A percentile compares a stretch with the other conserved stretches of the same genome.
These are phyloP conservation scores for Chrysoporthe austroafricana DNA, from an alignment of 2,329 filamentous ascomycete species.

Conservation along the genomic window DNA sequence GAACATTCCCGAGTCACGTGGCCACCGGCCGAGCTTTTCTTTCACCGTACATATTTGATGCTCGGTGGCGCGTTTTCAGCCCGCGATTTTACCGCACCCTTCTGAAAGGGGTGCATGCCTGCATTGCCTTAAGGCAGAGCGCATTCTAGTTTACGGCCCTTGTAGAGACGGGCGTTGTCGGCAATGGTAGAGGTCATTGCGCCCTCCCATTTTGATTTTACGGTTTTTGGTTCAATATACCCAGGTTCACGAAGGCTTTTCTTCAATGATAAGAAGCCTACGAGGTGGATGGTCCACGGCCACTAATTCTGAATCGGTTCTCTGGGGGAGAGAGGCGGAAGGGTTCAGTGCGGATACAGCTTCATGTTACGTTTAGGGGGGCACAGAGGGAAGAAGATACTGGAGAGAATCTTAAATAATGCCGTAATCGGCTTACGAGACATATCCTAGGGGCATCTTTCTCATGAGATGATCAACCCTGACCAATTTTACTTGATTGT, in stretches of 20 bases:
- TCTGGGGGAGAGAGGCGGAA: not conserved
- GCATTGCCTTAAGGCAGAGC: not conserved
- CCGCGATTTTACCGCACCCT: not conserved
- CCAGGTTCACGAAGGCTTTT: constrained; percentile 41
- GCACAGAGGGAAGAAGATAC: constrained; percentile 20
- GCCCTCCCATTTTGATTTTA: constrained; percentile 42
- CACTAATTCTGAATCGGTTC: constrained; percentile 31
- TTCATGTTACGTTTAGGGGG: constrained; percentile 14
- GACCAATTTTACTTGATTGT: constrained; percentile 11
- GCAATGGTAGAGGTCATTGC: constrained; percentile 29
- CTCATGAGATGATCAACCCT: constrained; percentile 9
- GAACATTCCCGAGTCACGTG: constrained; percentile 7
- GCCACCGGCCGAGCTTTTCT: not conserved
- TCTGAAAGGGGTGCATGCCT: not conserved
- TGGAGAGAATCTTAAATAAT: constrained; percentile 16
- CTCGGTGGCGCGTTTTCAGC: not conserved
- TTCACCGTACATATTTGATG: constrained; percentile 22
- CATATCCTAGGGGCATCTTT: constrained; percentile 15
- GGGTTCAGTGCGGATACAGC: not conserved
- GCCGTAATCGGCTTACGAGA: constrained; percentile 22
- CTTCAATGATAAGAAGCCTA: constrained; percentile 37
- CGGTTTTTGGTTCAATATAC: constrained; percentile 46
- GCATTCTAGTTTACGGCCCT: not conserved
- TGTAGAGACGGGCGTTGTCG: not conserved
- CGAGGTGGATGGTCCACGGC: constrained; percentile 35